phyloP scores from a whole-genome alignment of 2,329 filamentous ascomycete genomes.

The Bipolaris sorokiniana region DNA sequence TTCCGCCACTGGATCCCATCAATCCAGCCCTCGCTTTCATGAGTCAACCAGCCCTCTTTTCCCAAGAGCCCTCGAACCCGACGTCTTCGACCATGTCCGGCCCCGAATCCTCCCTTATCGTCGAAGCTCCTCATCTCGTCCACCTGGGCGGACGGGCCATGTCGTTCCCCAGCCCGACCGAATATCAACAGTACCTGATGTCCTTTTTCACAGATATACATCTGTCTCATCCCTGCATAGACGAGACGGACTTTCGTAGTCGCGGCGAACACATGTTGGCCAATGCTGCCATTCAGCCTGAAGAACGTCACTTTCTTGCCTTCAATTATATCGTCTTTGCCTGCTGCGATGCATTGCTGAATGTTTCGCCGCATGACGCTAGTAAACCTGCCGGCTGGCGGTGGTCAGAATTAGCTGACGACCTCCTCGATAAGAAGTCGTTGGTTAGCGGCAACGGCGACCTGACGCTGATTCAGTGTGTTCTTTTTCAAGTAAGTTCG shows the following conservation, averaged over 20 bases:
- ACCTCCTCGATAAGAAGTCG: conserved; percentile 34
- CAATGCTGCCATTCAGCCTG: conserved; percentile 18
- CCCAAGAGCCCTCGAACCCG: conserved; percentile 17
- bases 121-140: conserved; percentile 15
- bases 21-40: conserved; percentile 28
- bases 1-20: conserved; percentile 32
- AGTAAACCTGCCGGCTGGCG: conserved; percentile 34
- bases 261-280: conserved; percentile 34
- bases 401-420: conserved; percentile 40
- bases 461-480: conserved; percentile 35
- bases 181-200: conserved; percentile 34
- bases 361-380: conserved; percentile 8
- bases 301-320: conserved; percentile 35
- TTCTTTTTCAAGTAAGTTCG: conserved; percentile 35
- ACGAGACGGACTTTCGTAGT: conserved; percentile 36
- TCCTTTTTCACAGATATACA: conserved; percentile 40
- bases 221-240: conserved; percentile 37
- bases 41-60: conserved; percentile 22
- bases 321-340: conserved; percentile 43
- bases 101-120: background rate
- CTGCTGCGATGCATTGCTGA: conserved; percentile 23
- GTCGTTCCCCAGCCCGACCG: conserved; percentile 27
- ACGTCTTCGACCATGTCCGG: conserved; percentile 5
- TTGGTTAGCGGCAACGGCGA: conserved; percentile 29
- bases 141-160: conserved; percentile 27